Evolutionary conservation across 208 protist genomes (phyloP), one percentile per base, ranked within the genome.

Genomic region (Crithidia mellificae): DNA sequence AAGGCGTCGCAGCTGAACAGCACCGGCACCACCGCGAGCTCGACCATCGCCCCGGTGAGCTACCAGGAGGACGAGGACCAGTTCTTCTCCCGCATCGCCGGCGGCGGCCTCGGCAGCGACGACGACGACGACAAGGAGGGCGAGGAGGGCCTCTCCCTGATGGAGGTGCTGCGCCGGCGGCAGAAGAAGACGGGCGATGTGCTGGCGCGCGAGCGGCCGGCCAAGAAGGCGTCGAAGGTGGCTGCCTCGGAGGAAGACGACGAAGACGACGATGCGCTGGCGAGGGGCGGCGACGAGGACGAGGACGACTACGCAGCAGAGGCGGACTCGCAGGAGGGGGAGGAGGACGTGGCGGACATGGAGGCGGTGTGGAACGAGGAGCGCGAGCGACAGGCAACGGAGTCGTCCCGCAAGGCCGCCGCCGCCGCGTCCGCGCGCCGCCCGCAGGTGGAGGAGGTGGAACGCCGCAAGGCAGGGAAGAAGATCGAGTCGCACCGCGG

Each of bases 61-160:
- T 96, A 96, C 76, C 83, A 84, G 34, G 88, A 96, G 80, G 89
- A 94, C 61, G 91, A 93, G 54, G 91, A 96, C 54, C 91, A 96
- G 77, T 96, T 91, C 78, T 94, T 96, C 64, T 69, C 83, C n/a
- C 87, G 85, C 62, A 61, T 96, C n/a, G 57, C 82, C n/a, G 80
- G 63, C 38, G 74, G 57, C 49, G 53, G 20, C 43, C n/a, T n/a
- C n/a, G 38, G 43, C 36, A 71, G 78, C 32, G 69, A 70, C 29
- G 81, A 65, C 41, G 61, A 70, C 41, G 47, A 64, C 12, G 72
- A 67, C 8, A 68, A 63, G 9, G 77, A 78, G 9, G 81, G 77
- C 7, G 78, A 83, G 54, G 71, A 78, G 54, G 87, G 85, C 29
- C 77, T 94, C 20, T 91, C 91, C 6, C 80, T 94, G 27, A 92